A percentile compares a stretch with the other conserved stretches of the same genome.
Conservation (phyloP, 768 basidiomycete genomes). For the Agrocybe praecox region DNA sequence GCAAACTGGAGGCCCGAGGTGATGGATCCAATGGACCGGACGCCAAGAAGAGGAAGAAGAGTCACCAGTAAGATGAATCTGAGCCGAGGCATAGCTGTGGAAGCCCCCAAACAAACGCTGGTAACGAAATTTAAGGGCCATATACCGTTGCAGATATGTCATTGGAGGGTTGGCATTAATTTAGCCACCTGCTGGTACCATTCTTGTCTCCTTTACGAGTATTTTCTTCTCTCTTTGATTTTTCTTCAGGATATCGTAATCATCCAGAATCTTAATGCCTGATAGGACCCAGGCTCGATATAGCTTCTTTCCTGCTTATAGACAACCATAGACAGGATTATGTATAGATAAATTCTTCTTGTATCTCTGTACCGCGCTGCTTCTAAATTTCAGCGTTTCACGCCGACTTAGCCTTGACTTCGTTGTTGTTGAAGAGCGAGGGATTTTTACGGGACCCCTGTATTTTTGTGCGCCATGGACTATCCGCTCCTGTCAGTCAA, state of each 20-base stretch:
- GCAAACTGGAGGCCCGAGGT: conserved; percentile 31
- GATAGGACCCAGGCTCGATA: too few species aligned
- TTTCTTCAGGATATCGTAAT: too few species aligned
- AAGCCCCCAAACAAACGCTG: not conserved
- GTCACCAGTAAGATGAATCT: not conserved
- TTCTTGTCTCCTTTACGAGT: too few species aligned
- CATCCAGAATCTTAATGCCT: too few species aligned
- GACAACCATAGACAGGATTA: not conserved
- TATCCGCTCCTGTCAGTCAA: too few species aligned
- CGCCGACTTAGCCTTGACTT: conserved; percentile 14
- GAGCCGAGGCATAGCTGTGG: not conserved
- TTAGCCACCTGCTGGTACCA: too few species aligned
- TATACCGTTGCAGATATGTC: too few species aligned
- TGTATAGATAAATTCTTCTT: conserved; percentile 14
- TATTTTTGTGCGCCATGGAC: too few species aligned
- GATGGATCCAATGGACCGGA: conserved; percentile 7
- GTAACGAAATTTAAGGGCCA: too few species aligned
- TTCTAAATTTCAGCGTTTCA: conserved; percentile 16
- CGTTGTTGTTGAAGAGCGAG: conserved; percentile 6
- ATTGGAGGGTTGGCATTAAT: too few species aligned
- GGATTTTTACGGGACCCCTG: too few species aligned
- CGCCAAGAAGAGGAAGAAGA: conserved; percentile 11
- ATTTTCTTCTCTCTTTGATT: too few species aligned
- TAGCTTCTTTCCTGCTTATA: not conserved
- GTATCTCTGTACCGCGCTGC: conserved; percentile 8